Evolutionary conservation across 176 grass and related monocot species (phyloP).

Genomic region (Musa itinerans): DNA sequence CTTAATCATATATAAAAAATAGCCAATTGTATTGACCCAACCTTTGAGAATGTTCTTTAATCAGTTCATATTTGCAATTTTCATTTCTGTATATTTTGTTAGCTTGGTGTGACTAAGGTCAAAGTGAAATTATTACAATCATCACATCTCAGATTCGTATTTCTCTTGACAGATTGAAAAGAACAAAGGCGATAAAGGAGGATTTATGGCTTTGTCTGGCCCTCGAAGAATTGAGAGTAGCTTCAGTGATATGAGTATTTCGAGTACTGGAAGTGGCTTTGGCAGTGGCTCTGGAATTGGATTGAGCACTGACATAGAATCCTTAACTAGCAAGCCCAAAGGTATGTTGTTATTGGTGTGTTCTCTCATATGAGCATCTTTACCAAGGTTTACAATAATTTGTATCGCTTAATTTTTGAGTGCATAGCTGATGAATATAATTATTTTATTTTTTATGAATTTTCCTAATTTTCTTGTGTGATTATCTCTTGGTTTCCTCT

Average conservation of each 20-base stretch:
- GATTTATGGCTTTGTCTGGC: constrained; percentile 66
- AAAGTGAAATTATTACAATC: not conserved
- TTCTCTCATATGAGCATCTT: too few relatives aligned
- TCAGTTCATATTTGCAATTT: too few relatives aligned
- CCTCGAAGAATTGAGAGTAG: constrained; percentile 47
- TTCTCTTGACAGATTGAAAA: constrained; percentile 53
- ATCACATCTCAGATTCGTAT: not conserved
- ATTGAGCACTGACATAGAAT: constrained; percentile 47
- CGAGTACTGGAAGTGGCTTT: constrained; percentile 51
- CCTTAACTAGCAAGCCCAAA: constrained; percentile 51
- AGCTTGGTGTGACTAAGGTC: not conserved
- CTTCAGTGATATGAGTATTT: constrained; percentile 57
- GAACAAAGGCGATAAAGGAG: constrained; percentile 69
- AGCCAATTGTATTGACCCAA: too few relatives aligned
- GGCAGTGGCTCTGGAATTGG: constrained; percentile 44
- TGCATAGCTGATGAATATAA: too few relatives aligned
- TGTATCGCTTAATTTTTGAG: too few relatives aligned
- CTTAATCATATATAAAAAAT: too few relatives aligned
- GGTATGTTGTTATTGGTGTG: constrained; percentile 20
- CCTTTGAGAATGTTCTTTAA: too few relatives aligned
- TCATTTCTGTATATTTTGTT: too few relatives aligned
- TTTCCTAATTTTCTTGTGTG: too few relatives aligned
- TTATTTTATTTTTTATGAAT: too few relatives aligned
- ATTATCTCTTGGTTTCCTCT: too few relatives aligned
- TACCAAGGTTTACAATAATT: too few relatives aligned